Base-by-base conservation (phyloP, 106 monocot species). In the Dioscorea alata region DNA sequence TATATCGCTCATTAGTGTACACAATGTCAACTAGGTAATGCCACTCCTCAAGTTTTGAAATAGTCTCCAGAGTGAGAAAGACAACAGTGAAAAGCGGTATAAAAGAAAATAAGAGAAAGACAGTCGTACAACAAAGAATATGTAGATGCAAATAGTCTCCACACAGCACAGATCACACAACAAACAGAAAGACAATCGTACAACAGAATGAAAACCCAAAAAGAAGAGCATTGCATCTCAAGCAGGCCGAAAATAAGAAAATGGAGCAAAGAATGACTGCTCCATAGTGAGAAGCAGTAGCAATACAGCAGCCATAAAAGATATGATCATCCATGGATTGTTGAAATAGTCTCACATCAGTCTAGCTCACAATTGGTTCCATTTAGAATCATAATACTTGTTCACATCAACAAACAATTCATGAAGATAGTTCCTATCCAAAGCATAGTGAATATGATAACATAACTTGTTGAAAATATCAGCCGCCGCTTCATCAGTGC, bases 321-420 rank as follows among this genome's bases (percentile, higher is more conserved):
- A 69, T 6, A 84, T 31, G 13, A 73, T 61, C 0, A 80, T 14
- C 84, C 76, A 84, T 0, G 84, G 84, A 57, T 17, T 84, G 49
- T 33, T 70, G 61, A 76, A 80, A 64, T 75, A 69, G 14, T 62
- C 54, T 13, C 54, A 35, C 48, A 53, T 8, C 22, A 76, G 50
- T 15, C 15, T 35, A 1, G 63, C 76, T 34, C 69, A 4, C 19
- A 42, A 54, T 17, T n/a, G 49, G 32, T 63, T n/a, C 60, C 61
- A 76, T 12, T 13, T 60, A 4, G 16, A 22, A 0, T 64, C 56
- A 18, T 70, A 18, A 25, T 76, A 64, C 21, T 50, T 53, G 8
- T 13, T 57, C 18, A 69, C 76, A 6, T 69, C 53, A 0, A n/a
- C 14, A 15, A 69, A 69, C 13, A 69, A 15, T 1, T 5, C 20